Evolutionary conservation across 2,329 filamentous ascomycete genomes (phyloP).

Genomic region (Ophiocordyceps camponoti-saundersi): DNA sequence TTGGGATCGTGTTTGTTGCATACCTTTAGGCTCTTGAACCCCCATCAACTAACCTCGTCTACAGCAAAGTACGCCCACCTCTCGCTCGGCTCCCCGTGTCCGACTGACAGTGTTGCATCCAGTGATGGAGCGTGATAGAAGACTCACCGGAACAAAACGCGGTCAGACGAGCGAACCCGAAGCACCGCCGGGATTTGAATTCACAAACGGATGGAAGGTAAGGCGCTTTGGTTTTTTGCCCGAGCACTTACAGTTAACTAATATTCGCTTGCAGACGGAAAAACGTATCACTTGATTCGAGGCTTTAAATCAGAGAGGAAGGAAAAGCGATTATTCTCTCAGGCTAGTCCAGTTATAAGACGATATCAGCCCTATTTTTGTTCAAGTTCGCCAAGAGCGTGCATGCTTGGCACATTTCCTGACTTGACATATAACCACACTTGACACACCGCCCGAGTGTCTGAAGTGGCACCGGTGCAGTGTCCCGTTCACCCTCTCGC

Average conservation of each 20-base stretch:
- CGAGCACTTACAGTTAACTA: not conserved
- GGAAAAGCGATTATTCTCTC: not conserved
- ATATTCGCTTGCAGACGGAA: slow-evolving; percentile 24
- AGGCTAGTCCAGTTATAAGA: slow-evolving; percentile 21
- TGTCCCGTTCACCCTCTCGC: slow-evolving; percentile 12
- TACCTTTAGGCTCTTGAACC: not conserved
- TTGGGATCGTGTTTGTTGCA: slow-evolving; percentile 39
- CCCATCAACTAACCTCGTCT: slow-evolving; percentile 11
- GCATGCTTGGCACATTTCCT: slow-evolving; percentile 87
- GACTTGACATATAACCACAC: slow-evolving; percentile 92
- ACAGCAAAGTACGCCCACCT: slow-evolving; percentile 33
- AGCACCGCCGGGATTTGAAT: slow-evolving; percentile 42
- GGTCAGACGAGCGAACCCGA: slow-evolving; percentile 38
- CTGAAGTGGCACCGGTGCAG: slow-evolving; percentile 34
- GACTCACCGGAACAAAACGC: slow-evolving; percentile 40
- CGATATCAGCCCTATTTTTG: slow-evolving; percentile 49
- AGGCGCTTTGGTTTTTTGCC: slow-evolving; percentile 4
- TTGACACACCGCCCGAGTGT: slow-evolving; percentile 67
- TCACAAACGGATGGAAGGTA: slow-evolving; percentile 50
- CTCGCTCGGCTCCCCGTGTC: not conserved
- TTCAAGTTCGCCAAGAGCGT: slow-evolving; percentile 79
- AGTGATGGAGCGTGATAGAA: slow-evolving; percentile 51
- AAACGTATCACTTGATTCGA: slow-evolving; percentile 12
- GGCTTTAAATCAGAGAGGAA: not conserved
- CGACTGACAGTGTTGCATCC: not conserved